These are phyloP conservation scores for Syncephalastrum contaminatum DNA, from an alignment of 371 early-diverging fungal genomes.

Conservation along the genomic window DNA sequence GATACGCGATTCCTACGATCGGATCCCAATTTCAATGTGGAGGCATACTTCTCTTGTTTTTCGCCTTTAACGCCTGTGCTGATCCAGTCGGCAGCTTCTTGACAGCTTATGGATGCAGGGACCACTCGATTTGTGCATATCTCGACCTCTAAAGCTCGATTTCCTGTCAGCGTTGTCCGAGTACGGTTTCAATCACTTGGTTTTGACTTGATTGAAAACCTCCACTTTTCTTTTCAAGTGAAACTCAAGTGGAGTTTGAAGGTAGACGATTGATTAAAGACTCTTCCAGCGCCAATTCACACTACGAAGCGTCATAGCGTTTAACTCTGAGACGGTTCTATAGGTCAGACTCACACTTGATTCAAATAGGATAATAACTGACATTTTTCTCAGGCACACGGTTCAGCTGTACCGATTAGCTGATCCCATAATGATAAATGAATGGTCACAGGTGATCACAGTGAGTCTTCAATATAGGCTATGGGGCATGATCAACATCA, in stretches of 20 bases:
- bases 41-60: constrained; percentile 57
- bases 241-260: constrained; percentile 99
- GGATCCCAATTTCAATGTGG: constrained; percentile 83
- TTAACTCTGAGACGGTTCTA: constrained; percentile 99
- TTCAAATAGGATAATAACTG: background rate
- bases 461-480: constrained; percentile 99
- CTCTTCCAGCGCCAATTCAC: constrained; percentile 98
- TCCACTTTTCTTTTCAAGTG: background rate
- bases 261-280: constrained; percentile 98
- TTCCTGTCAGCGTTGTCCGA: constrained; percentile 94
- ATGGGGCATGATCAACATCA: constrained; percentile 97
- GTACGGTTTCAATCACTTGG: constrained; percentile 47
- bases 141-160: constrained; percentile 97
- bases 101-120: constrained; percentile 80
- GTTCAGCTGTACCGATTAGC: constrained; percentile 93
- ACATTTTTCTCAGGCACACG: constrained; percentile 75
- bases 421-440: constrained; percentile 98
- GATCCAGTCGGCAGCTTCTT: constrained; percentile 62
- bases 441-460: constrained; percentile 97
- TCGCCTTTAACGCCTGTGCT: constrained; percentile 1
- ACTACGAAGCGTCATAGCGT: constrained; percentile 98
- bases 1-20: constrained; percentile 72
- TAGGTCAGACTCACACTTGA: constrained; percentile 58
- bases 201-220: background rate
- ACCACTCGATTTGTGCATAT: constrained; percentile 97